Evolutionary conservation across 176 grass and related monocot genomes (phyloP), one percentile per base, ranked within the genome.

Genomic region (Cenchrus purpureus): DNA sequence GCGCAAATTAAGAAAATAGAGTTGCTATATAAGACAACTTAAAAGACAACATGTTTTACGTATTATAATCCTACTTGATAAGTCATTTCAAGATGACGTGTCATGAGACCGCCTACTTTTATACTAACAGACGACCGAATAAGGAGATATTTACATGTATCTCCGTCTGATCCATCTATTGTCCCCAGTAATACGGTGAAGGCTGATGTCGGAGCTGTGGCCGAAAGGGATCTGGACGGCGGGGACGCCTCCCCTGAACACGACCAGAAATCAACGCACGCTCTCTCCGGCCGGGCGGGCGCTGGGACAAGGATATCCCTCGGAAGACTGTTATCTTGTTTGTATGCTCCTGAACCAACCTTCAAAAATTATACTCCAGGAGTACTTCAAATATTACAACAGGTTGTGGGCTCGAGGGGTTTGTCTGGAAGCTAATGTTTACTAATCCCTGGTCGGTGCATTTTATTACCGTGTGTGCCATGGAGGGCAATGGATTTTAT

Each of bases 381-480:
- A n/a, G n/a, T 48, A 66, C 44, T 50, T 50, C 0, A 45, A 42
- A 34, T 16, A 51, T 22, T 15, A 2, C 56, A 51, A 10, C 57
- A 22, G 25, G 34, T 73, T 83, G 51, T 50, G 69, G 69, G 56
- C 81, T 83, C 68, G 68, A 83, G 54, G 16, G 4, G 10, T 44
- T 22, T 83, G 81, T 52, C 69, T 34, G 32, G 4, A 74, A 51
- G 29, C 4, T 6, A 76, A 12, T 57, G 29, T 63, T 73, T 40
- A 80, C 78, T 57, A 34, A 63, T 22, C 44, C 22, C 29, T 83
- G 56, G 69, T 51, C 81, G 81, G 69, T 74, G 44, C 56, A 83
- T 63, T 63, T 64, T 43, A 17, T 56, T 67, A 67, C 15, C 32
- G 46, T 7, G 20, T 31, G 31, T 15, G 45, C n/a, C 73, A 19